phyloP scores from a whole-genome alignment of 495 filamentous ascomycete genomes.

The Hypoxylon intermedium region DNA sequence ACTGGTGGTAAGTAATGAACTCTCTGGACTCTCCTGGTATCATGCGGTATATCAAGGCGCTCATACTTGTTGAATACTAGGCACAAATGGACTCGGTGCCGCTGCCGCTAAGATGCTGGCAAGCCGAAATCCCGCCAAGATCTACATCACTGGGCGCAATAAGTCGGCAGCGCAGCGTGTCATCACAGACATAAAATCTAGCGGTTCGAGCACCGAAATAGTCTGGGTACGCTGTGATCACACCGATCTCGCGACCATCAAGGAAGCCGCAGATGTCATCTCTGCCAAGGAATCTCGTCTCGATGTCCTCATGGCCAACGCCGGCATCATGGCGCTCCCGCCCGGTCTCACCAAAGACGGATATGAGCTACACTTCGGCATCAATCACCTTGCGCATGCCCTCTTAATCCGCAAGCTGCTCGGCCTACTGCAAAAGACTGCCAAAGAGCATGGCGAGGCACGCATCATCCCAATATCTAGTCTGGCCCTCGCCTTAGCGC shows the following conservation, averaged over 20 bases:
- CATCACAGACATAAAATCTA: slow-evolving; percentile 23
- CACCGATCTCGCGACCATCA: slow-evolving; percentile 50
- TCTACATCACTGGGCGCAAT: slow-evolving; percentile 53
- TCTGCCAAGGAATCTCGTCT: slow-evolving; percentile 42
- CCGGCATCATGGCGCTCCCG: slow-evolving; percentile 65
- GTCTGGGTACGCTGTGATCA: slow-evolving; percentile 51
- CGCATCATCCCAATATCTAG: slow-evolving; percentile 48
- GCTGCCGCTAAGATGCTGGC: slow-evolving; percentile 56
- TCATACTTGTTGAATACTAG: slow-evolving; percentile 7
- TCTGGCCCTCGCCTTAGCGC: slow-evolving; percentile 40
- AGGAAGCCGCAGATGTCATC: slow-evolving; percentile 47
- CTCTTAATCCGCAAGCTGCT: slow-evolving; percentile 67
- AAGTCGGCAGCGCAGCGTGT: slow-evolving; percentile 45
- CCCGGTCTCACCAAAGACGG: slow-evolving; percentile 61
- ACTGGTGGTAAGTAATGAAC: slow-evolving; percentile 48
- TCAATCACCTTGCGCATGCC: slow-evolving; percentile 69
- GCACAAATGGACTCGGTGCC: slow-evolving; percentile 53
- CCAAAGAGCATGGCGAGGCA: slow-evolving; percentile 53
- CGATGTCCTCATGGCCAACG: slow-evolving; percentile 69
- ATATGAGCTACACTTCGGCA: slow-evolving; percentile 70
- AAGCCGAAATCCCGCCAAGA: slow-evolving; percentile 51
- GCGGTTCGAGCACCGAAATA: slow-evolving; percentile 40
- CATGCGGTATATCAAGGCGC: not conserved
- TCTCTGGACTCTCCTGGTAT: not conserved
- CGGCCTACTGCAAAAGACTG: slow-evolving; percentile 54